Evolutionary conservation across 495 filamentous ascomycete species (phyloP).

Genomic region (Hypoxylon perforatum): DNA sequence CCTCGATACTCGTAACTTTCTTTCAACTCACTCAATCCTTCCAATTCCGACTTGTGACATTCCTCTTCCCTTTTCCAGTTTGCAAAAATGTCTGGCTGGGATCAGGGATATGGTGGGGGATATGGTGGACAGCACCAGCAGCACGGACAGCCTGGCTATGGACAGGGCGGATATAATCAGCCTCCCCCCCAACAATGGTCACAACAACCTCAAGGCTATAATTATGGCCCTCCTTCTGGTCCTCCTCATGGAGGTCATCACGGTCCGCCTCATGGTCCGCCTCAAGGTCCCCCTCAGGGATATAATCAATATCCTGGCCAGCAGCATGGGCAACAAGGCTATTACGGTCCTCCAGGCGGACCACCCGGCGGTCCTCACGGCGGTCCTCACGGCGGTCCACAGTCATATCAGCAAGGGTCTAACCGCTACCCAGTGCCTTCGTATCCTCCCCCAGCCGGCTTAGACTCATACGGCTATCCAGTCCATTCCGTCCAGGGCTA

Average conservation of each 20-base stretch:
- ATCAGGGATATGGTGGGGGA: slow-evolving; percentile 38
- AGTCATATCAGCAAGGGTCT: slow-evolving; percentile 45
- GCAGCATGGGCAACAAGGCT: slow-evolving; percentile 30
- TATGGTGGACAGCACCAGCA: slow-evolving; percentile 29
- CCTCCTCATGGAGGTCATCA: slow-evolving; percentile 38
- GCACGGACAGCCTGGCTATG: no score
- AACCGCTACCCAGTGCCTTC: slow-evolving; percentile 49
- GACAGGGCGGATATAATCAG: neutral
- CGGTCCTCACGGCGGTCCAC: slow-evolving; percentile 23
- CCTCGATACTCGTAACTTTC: neutral
- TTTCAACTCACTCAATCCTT: neutral
- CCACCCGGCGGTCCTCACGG: slow-evolving; percentile 16
- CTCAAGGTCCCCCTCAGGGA: slow-evolving; percentile 29
- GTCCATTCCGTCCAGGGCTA: slow-evolving; percentile 40
- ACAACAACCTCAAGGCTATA: slow-evolving; percentile 43
- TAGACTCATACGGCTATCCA: slow-evolving; percentile 55
- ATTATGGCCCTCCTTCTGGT: slow-evolving; percentile 20
- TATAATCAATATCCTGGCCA: slow-evolving; percentile 41
- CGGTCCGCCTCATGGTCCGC: slow-evolving; percentile 23
- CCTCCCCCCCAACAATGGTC: neutral
- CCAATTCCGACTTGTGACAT: neutral
- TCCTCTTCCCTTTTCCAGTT: neutral
- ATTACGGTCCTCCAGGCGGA: slow-evolving; percentile 9
- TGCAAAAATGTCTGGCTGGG: slow-evolving; percentile 36
- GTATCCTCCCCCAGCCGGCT: slow-evolving; percentile 46